Evolutionary conservation across 202 grass and related monocot species (phyloP), one percentile per base, ranked within the genome.

Genomic region (Carex sylvatica): DNA sequence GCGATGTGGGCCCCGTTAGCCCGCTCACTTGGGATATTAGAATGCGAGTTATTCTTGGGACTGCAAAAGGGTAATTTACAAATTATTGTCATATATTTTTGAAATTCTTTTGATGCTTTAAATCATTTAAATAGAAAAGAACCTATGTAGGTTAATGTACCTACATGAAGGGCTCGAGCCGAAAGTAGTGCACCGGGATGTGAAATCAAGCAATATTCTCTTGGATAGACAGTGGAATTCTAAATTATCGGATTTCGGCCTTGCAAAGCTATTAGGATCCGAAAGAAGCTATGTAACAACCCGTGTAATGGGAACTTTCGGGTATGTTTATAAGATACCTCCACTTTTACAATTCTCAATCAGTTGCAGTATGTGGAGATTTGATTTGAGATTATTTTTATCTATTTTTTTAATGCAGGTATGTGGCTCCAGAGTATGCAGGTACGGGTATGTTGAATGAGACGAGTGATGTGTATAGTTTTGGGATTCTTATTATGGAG

Each of bases 401-500:
- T 85, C 76, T 82, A 71, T 89, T 40, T 74, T 80, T 22, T 84
- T 84, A 13, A 82, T 74, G 46, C 77, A 97, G 94, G 72, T 97
- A 97, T 64, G 94, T 97, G 70, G 94, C 94, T 9, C 94, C 94
- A 53, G 94, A 97, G 59, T 97, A 97, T 87, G 94, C 94, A 0
- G 89, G 94, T 84, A 97, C 94, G 3, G 94, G 94, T 69, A 97
- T 97, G 94, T 83, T 97, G 64, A 97, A 97, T 85, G 94, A 97
- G 84, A 97, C 91, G 24, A 97, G 94, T 30, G 94, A 97, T 87
- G 87, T 92, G 20, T 97, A 97, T 19, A 97, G 94, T 84, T 97
- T 97, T 72, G 94, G 94, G 18, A 97, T 97, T 88, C 88, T 97
- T 88, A 90, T 97, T 73, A 97, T 97, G 94, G 94, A 97, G 84